Base-by-base conservation (phyloP, 2,329 filamentous ascomycete species). In the Arthroderma uncinatum region DNA sequence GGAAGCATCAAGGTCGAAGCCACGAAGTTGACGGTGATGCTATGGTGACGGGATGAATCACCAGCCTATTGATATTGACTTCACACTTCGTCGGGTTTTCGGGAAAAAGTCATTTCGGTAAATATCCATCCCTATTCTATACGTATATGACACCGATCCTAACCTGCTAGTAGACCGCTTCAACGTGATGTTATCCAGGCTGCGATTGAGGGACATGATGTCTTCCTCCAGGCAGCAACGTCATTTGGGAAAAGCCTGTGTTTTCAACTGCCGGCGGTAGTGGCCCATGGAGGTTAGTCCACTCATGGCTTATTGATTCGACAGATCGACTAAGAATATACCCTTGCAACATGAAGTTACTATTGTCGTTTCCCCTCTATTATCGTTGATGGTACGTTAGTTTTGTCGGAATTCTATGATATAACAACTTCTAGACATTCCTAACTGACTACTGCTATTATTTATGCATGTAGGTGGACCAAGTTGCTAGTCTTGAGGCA, bases 191-290 rank as follows among this genome's bases (percentile, higher is more conserved):
- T 96, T 57, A 92, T 97, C 57, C 78, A 80, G 58, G 87, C 89
- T 6, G 87, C 88, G 2, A 78, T 96, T 7, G 82, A 86, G 57
- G 86, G 89, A 14, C 79, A 91, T 61, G 92, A 97, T 84, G 86
- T 97, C 44, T 96, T 95, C 67, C 80, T 97, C 0, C 92, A 96
- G 71, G 92, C 92, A 21, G 76, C 75, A 2, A 78, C 76, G 3
- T 78, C 76, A 0, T 96, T 96, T 60, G 93, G 93, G 40, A 98
- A 98, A 69, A 97, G 92, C 1, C 77, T 98, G 2, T 98, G 93
- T 70, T 98, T 97, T 69, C 94, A 98, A 70, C 75, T 98, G 9
- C 94, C 93, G 12, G 89, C 93, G 1, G 84, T 96, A 33, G 84
- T 95, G 57, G 86, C 92, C 65, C 82, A 85, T 70, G 92, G 92